Percentiles rank a stretch among this genome's conserved stretches.
phyloP scores from a whole-genome alignment of 257 asterid genomes.

The Plantago major region DNA sequence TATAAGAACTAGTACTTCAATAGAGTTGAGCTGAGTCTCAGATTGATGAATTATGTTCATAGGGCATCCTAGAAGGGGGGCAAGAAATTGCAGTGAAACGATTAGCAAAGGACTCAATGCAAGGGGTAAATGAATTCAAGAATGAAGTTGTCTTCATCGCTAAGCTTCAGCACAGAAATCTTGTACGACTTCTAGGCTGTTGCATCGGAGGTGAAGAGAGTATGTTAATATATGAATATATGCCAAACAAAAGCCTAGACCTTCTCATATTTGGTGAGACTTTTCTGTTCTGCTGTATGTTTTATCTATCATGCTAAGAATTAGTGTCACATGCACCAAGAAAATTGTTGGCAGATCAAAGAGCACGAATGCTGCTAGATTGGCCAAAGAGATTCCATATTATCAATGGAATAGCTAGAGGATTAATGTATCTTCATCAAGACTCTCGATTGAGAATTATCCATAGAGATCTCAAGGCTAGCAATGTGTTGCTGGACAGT shows the following conservation, averaged over 20 bases:
- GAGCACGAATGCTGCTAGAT: conserved; percentile 1
- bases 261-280: background rate
- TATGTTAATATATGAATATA: conserved; percentile 9
- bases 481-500: background rate
- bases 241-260: conserved; percentile 7
- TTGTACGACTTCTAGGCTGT: conserved; percentile 8
- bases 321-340: background rate
- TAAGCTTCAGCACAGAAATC: conserved; percentile 12
- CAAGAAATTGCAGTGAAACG: conserved; percentile 13
- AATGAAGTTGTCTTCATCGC: conserved; percentile 2
- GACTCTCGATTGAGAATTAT: conserved; percentile 10
- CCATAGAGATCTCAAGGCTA: conserved; percentile 11
- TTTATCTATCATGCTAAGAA: background rate
- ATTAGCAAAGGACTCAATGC: conserved; percentile 2
- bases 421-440: conserved; percentile 14
- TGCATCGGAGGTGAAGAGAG: conserved; percentile 4
- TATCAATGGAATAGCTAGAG: conserved; percentile 20
- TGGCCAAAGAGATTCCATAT: conserved; percentile 20
- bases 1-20: background rate
- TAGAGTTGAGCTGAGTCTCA: background rate
- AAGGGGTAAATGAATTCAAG: conserved; percentile 11
- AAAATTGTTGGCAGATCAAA: conserved; percentile 5
- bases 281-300: background rate
- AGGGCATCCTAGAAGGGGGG: conserved; percentile 4
- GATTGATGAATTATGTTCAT: background rate